Percentiles rank a stretch among this genome's conserved stretches.
Evolutionary conservation across 257 asterid species (phyloP).

Genomic region (Solanum pennellii): DNA sequence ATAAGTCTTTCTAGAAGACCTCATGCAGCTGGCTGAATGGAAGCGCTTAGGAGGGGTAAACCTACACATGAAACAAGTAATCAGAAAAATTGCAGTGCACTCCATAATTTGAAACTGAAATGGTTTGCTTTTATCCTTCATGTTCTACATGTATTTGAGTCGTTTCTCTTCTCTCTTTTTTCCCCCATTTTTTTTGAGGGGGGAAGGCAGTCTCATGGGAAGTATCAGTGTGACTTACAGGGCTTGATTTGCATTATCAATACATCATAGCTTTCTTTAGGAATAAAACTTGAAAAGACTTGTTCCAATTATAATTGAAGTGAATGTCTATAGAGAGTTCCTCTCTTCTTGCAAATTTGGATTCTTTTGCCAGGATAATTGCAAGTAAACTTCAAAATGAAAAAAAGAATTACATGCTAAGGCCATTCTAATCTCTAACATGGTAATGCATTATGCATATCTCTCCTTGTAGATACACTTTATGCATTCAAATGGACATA

Average conservation of each 20-base stretch:
- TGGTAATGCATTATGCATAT: not conserved
- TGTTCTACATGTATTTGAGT: not conserved
- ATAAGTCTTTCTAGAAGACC: conserved; percentile 16
- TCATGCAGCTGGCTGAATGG: conserved; percentile 26
- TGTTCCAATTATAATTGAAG: not conserved
- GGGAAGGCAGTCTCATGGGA: not conserved
- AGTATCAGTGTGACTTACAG: not conserved
- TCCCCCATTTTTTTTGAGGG: not conserved
- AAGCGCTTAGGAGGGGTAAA: conserved; percentile 28
- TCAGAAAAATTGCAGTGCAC: not conserved
- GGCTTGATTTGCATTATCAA: not conserved
- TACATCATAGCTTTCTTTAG: not conserved
- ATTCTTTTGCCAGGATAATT: not conserved
- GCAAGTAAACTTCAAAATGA: not conserved
- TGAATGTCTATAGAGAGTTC: not conserved
- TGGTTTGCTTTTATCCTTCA: not conserved
- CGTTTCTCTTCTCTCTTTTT: not conserved
- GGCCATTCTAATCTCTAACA: not conserved
- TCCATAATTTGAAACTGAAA: not conserved
- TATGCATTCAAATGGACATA: not conserved
- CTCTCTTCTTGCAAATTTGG: not conserved
- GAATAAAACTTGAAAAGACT: not conserved
- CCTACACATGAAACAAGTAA: conserved; percentile 19
- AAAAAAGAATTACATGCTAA: not conserved
- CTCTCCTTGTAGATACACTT: not conserved